These are phyloP conservation scores for Infundibulicybe gibba DNA, from an alignment of 768 basidiomycete species.

Conservation along the genomic window DNA sequence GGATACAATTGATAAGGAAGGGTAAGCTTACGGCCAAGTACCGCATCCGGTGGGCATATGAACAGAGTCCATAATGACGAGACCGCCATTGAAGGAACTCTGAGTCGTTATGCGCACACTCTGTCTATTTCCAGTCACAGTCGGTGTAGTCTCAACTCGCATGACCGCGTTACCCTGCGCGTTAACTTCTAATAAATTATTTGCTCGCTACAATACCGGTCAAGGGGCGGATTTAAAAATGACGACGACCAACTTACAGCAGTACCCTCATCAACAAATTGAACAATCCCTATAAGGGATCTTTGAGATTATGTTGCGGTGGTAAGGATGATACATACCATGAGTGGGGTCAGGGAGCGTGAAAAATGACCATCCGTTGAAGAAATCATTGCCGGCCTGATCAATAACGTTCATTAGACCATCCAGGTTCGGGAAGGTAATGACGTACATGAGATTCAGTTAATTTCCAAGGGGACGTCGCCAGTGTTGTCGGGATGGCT, in stretches of 20 bases:
- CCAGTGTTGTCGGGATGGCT: conserved; percentile 16
- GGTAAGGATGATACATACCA: conserved; percentile 30
- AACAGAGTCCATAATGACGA: conserved; percentile 78
- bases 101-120: conserved; percentile 77
- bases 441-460: conserved; percentile 52
- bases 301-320: not conserved
- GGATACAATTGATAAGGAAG: not conserved
- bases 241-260: conserved; percentile 39
- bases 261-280: conserved; percentile 59
- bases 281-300: conserved; percentile 36
- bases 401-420: not conserved
- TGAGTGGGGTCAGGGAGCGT: conserved; percentile 71
- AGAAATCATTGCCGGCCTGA: conserved; percentile 71
- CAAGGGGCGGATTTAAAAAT: conserved; percentile 5
- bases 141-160: conserved; percentile 82
- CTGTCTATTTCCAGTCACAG: conserved; percentile 62
- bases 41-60: conserved; percentile 93
- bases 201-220: conserved; percentile 35
- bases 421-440: not conserved
- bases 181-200: conserved; percentile 66
- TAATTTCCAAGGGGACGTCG: conserved; percentile 57
- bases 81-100: conserved; percentile 54
- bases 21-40: conserved; percentile 64
- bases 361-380: conserved; percentile 79
- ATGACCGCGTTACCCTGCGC: conserved; percentile 75